Base-by-base conservation (phyloP, 192 early-diverging fungal species). In the Spinellus fusiger region DNA sequence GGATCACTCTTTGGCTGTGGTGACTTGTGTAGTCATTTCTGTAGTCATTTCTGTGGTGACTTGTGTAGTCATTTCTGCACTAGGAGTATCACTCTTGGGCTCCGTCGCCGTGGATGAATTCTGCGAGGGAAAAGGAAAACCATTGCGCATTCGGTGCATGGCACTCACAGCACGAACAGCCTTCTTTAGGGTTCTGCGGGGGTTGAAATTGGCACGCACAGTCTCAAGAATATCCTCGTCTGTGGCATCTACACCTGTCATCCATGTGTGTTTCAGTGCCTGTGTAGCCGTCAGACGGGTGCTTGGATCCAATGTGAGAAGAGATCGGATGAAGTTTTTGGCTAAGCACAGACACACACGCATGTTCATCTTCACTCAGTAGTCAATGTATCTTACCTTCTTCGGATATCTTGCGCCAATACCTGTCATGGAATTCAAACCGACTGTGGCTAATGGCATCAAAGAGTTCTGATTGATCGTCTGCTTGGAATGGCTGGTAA, bases 231-330 rank as follows among this genome's bases (percentile, higher is more conserved):
- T 81, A 74, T 98, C 93, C n/a, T 80, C 77, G 22, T 87, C 84
- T 5, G 69, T 73, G 49, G 74, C 85, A 8, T 72, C 73, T 50
- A 76, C 65, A 31, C 77, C 83, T 25, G 81, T 81, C 61, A 93
- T 80, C 93, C 93, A 98, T 18, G 80, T 86, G 77, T 98, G 93
- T 22, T 79, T 63, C 46, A 96, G 77, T 7, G 94, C 93, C 66
- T 95, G 79, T 3, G 75, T 77, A 20, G 88, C 89, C 2, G 93
- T 92, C 69, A 87, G 73, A 49, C 94, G 90, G 47, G 83, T 73
- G 10, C 61, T 48, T 2, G 89, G 90, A 73, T 94, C 80, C 12
- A 91, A 74, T 22, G 74, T 61, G 18, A 93, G 72, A 12, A 89
- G 62, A 27, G 69, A 68, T 23, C 75, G 74, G 66, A 93, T 93